These are phyloP conservation scores for Ailanthus altissimus DNA, from an alignment of 345 rosid genomes.

Conservation along the genomic window DNA sequence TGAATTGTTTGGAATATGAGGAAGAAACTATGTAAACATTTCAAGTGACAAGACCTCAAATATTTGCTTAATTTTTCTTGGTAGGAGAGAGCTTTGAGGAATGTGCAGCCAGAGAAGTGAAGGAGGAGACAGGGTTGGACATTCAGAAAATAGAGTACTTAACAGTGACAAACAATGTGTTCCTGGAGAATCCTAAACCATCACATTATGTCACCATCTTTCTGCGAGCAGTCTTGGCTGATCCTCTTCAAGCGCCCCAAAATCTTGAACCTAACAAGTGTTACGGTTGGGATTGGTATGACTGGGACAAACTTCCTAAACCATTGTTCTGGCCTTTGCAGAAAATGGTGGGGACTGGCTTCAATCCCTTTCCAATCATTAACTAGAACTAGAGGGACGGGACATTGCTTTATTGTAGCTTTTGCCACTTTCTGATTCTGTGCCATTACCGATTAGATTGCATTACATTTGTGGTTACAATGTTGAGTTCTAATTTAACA, in stretches of 20 bases:
- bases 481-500: not conserved
- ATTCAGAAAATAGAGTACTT: constrained; percentile 45
- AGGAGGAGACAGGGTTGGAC: constrained; percentile 78
- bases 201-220: constrained; percentile 68
- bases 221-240: constrained; percentile 48
- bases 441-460: too few relatives aligned
- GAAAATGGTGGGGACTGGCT: constrained; percentile 58
- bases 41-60: too few relatives aligned
- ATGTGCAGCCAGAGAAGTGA: constrained; percentile 71
- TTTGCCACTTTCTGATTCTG: too few relatives aligned
- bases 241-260: constrained; percentile 46
- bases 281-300: constrained; percentile 81
- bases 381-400: not conserved
- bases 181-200: constrained; percentile 54
- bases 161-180: constrained; percentile 69
- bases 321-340: constrained; percentile 82
- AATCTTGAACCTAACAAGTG: constrained; percentile 76
- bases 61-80: not conserved
- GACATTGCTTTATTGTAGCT: not conserved
- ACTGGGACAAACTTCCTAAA: constrained; percentile 66
- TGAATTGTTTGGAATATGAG: too few relatives aligned
- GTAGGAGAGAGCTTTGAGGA: constrained; percentile 88
- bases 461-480: not conserved
- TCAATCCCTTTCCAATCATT: constrained; percentile 54
- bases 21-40: not conserved